These are phyloP conservation scores for Taphrina populina DNA, from an alignment of 1,139 yeast species.

Conservation along the genomic window DNA sequence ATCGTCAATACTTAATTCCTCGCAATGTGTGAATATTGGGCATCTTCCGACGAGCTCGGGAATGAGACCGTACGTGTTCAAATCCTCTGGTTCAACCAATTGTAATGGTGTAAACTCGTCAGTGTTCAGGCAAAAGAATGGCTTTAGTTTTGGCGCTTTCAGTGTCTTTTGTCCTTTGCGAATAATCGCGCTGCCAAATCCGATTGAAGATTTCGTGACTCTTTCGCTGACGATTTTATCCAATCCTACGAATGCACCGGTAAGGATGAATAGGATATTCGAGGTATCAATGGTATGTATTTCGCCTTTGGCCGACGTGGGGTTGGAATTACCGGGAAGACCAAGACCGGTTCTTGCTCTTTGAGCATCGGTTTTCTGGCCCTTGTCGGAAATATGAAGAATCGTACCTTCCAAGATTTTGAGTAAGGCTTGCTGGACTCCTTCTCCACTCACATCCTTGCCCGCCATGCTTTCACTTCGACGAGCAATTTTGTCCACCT, in stretches of 20 bases:
- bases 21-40: slow-evolving; percentile 53
- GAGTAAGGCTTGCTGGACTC: slow-evolving; percentile 57
- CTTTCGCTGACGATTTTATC: slow-evolving; percentile 51
- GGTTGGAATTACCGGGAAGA: slow-evolving; percentile 35
- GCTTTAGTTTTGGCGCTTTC: slow-evolving; percentile 5
- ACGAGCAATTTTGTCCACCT: slow-evolving; percentile 55
- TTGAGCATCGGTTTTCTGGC: slow-evolving; percentile 29
- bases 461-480: slow-evolving; percentile 50
- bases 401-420: slow-evolving; percentile 57
- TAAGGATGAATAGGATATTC: slow-evolving; percentile 53
- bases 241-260: slow-evolving; percentile 60
- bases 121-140: slow-evolving; percentile 12
- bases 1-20: slow-evolving; percentile 50
- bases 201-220: slow-evolving; percentile 40
- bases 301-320: slow-evolving; percentile 46
- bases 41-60: slow-evolving; percentile 59
- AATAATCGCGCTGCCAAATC: slow-evolving; percentile 11
- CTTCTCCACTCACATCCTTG: slow-evolving; percentile 59
- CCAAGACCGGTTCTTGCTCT: slow-evolving; percentile 35
- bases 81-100: slow-evolving; percentile 49
- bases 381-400: slow-evolving; percentile 45
- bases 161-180: slow-evolving; percentile 13
- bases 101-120: slow-evolving; percentile 19
- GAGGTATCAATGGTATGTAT: slow-evolving; percentile 53
- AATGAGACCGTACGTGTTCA: slow-evolving; percentile 53